Evolutionary conservation across 2,329 filamentous ascomycete genomes (phyloP).

Genomic region (Colletotrichum somersetense): DNA sequence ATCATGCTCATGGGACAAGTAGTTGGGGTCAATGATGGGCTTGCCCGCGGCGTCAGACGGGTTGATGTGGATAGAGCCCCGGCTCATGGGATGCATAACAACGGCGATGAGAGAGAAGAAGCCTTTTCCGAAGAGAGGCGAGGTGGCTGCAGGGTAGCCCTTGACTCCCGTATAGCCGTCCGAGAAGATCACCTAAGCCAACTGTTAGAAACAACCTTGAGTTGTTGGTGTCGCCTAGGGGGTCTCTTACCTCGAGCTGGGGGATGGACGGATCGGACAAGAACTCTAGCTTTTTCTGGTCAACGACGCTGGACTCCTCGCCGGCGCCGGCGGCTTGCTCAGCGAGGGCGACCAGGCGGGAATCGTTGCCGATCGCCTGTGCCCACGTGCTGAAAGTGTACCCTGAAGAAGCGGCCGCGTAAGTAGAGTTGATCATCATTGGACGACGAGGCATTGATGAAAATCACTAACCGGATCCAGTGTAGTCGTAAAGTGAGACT

Average conservation of each 20-base stretch:
- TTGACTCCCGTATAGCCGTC: constrained; percentile 59
- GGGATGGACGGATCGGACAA: constrained; percentile 54
- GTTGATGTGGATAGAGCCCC: constrained; percentile 51
- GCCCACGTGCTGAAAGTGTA: constrained; percentile 59
- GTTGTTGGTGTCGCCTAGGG: neutral
- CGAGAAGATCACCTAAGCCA: constrained; percentile 51
- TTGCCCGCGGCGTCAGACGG: constrained; percentile 49
- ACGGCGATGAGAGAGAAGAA: constrained; percentile 49
- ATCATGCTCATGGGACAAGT: constrained; percentile 44
- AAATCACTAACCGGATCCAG: constrained; percentile 46
- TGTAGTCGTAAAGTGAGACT: constrained; percentile 55
- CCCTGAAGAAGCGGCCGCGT: constrained; percentile 6
- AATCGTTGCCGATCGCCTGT: constrained; percentile 51
- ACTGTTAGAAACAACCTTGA: neutral
- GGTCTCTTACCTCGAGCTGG: constrained; percentile 52
- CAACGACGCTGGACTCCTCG: constrained; percentile 48
- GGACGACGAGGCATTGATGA: neutral
- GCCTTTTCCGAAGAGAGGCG: constrained; percentile 47
- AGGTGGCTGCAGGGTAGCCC: constrained; percentile 49
- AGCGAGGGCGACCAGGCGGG: constrained; percentile 50
- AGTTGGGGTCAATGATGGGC: constrained; percentile 53
- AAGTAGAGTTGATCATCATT: neutral
- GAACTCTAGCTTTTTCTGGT: constrained; percentile 56
- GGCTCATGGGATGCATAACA: constrained; percentile 49
- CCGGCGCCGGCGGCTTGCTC: constrained; percentile 47